Evolutionary conservation across 192 early-diverging fungal genomes (phyloP).

Genomic region (Rhizoclosmatium globosum): DNA sequence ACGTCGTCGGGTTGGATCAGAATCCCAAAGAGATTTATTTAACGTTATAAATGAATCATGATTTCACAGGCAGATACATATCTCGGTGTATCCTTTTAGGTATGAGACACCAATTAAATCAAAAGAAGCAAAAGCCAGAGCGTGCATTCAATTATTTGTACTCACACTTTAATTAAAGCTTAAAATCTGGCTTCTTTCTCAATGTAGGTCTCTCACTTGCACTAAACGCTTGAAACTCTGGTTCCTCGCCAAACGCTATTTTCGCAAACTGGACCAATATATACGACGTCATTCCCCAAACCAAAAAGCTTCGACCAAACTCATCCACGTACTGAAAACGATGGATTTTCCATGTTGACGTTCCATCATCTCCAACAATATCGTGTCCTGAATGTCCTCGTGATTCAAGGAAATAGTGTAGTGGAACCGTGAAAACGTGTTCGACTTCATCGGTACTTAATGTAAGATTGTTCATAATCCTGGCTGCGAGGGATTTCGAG

Average conservation of each 20-base stretch:
- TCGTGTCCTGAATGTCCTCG: conserved; percentile 7
- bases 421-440: conserved; percentile 39
- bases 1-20: conserved; percentile 6
- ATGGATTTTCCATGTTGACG: not conserved
- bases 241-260: conserved; percentile 4
- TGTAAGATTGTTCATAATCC: not conserved
- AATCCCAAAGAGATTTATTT: not conserved
- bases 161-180: no score
- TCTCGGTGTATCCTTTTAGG: no score
- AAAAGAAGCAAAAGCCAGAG: no score
- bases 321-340: conserved; percentile 11
- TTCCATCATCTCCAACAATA: not conserved
- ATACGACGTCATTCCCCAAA: conserved; percentile 26
- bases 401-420: conserved; percentile 32
- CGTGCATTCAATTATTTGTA: no score
- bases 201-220: not conserved
- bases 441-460: conserved; percentile 43
- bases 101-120: no score
- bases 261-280: conserved; percentile 24
- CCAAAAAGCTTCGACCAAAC: not conserved
- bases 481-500: not conserved
- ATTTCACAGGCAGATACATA: not conserved
- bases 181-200: no score
- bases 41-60: not conserved
- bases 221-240: conserved; percentile 13